Evolutionary conservation across 148 eudicot species (phyloP).

Genomic region (Vaccinium vitisidaea): DNA sequence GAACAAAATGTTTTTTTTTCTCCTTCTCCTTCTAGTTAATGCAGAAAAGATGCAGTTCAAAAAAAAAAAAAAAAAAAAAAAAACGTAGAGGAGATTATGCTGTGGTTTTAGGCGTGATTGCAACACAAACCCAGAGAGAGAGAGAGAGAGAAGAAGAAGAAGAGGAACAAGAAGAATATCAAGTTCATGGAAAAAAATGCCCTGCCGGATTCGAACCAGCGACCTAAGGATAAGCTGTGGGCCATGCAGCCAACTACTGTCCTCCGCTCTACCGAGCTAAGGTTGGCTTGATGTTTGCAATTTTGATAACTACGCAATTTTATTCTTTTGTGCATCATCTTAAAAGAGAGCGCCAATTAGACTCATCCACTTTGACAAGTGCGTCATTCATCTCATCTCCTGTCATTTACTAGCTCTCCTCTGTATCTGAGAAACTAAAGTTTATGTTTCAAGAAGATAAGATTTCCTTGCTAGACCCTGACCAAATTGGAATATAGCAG

Average conservation of each 20-base stretch:
- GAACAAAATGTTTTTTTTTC: neutral
- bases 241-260: neutral
- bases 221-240: slow-evolving; percentile 48
- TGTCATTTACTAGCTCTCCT: no score
- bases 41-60: no score
- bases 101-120: neutral
- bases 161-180: neutral
- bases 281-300: neutral
- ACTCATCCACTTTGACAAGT: neutral
- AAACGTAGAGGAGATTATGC: neutral
- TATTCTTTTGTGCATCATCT: neutral
- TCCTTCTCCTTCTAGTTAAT: neutral
- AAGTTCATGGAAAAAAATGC: slow-evolving; percentile 16
- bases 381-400: no score
- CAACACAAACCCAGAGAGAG: neutral
- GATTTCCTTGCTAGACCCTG: neutral
- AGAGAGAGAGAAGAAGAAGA: neutral
- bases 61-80: no score
- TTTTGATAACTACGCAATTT: neutral
- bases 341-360: no score
- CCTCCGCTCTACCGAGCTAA: slow-evolving; percentile 22
- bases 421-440: no score
- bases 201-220: slow-evolving; percentile 79
- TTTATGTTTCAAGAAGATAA: no score
- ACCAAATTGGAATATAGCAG: neutral